These are phyloP conservation scores for Haematococcus sp. DNA, from an alignment of 139 green algal species.

Conservation along the genomic window DNA sequence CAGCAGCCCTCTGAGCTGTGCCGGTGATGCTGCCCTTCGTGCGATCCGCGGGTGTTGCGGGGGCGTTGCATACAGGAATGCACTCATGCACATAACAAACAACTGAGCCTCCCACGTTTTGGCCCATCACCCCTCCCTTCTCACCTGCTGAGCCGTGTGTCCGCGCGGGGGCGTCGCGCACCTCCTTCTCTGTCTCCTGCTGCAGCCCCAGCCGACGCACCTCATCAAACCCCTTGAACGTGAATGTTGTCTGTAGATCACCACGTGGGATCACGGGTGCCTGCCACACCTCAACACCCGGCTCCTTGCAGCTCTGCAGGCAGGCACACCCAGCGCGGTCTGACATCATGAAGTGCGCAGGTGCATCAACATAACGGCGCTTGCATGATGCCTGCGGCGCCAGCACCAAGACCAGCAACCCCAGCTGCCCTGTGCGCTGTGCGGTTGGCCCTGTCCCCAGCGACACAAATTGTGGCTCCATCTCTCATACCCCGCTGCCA, in stretches of 20 bases:
- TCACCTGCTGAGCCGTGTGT: constrained; percentile 33
- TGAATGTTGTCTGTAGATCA: constrained; percentile 78
- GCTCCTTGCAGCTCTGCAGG: constrained; percentile 4
- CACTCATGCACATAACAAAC: no score
- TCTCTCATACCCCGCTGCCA: background rate
- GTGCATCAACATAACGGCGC: no score
- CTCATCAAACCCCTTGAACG: constrained; percentile 93
- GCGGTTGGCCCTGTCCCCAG: no score
- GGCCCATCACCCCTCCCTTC: background rate
- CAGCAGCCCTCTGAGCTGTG: no score
- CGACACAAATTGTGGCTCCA: no score
- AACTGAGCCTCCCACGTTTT: no score
- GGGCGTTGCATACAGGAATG: no score
- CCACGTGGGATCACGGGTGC: constrained; percentile 54
- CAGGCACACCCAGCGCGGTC: background rate
- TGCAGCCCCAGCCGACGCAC: constrained; percentile 76
- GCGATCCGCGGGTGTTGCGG: no score
- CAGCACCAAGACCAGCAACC: no score
- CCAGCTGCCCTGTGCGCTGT: background rate
- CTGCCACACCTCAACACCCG: constrained; percentile 27
- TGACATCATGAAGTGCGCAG: background rate
- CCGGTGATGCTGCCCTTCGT: no score
- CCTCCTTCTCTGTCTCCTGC: constrained; percentile 67
- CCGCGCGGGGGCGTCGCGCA: constrained; percentile 37
- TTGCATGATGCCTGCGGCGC: no score